Evolutionary conservation across 2,329 filamentous ascomycete species (phyloP), one percentile per base, ranked within the genome.

Genomic region (Trichoderma pleuroti): DNA sequence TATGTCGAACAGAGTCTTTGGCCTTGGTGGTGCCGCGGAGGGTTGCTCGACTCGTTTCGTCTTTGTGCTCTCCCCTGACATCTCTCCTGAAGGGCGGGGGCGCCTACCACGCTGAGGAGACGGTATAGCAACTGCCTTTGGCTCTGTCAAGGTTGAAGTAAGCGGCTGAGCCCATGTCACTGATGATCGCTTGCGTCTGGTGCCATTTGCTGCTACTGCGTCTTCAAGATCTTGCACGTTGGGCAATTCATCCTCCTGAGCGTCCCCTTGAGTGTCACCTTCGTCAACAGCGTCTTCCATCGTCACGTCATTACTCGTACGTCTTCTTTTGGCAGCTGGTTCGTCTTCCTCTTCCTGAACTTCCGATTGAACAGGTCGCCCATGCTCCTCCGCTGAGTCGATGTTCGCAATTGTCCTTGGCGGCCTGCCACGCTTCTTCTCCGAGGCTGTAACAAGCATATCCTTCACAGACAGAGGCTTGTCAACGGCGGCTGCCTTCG

Each of bases 381-480:
- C 67, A 16, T 36, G 54, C 42, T 63, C 66, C n/a, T 70, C 56
- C 9, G 42, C 21, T 28, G 39, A 14, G 8, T 32, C 36, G 14
- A 11, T 26, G 11, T 28, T 34, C 5, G 42, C 28, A 21, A n/a
- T n/a, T 32, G 14, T 30, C 21, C 54, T 71, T 21, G 66, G 60
- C 16, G 39, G 49, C 28, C 65, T 71, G 6, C 70, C 70, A 61
- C 60, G 70, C 28, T 63, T 65, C 59, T 65, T 69, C 8, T 21
- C 64, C 10, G 59, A 36, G 36, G 64, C 21, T 26, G 11, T 16
- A 21, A 14, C 34, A 49, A 57, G 10, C 21, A 26, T 24, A n/a
- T 46, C n/a, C 9, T 18, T 56, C n/a, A 60, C 36, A 26, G 26
- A 26, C 2, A 16, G 36, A 30, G 30, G 26, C 12, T 49, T 39